Percentiles rank a stretch among this genome's conserved stretches.
Evolutionary conservation across 306 rosid species (phyloP).

Genomic region (Coriaria nepalensis): DNA sequence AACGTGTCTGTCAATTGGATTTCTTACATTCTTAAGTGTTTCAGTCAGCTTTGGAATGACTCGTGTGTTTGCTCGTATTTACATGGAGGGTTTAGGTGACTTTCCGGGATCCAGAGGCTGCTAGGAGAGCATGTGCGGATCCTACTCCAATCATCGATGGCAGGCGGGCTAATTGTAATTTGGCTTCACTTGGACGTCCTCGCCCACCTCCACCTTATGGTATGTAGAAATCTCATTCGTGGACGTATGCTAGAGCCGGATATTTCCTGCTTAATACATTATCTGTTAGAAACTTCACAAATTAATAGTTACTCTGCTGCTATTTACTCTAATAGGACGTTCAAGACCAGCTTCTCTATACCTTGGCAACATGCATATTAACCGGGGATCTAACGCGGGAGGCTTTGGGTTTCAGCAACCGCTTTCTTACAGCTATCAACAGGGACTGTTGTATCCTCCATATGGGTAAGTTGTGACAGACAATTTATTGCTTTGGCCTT

Average conservation of each 20-base stretch:
- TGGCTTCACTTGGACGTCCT: conserved; percentile 90
- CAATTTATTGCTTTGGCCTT: no score
- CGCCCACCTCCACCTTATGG: conserved; percentile 54
- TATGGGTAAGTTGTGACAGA: conserved; percentile 51
- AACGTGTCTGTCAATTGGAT: no score
- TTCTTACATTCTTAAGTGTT: background rate
- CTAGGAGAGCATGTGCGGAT: conserved; percentile 85
- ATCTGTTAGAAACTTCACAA: background rate
- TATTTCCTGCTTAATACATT: background rate
- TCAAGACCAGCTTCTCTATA: conserved; percentile 48
- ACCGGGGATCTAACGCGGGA: conserved; percentile 58
- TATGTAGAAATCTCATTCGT: conserved; percentile 11
- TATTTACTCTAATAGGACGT: conserved; percentile 42
- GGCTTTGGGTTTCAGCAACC: conserved; percentile 79
- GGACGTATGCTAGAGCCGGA: background rate
- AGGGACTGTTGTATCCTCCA: conserved; percentile 71
- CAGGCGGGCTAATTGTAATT: conserved; percentile 85
- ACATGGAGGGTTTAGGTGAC: conserved; percentile 98
- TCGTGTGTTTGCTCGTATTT: conserved; percentile 44
- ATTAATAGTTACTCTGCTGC: background rate
- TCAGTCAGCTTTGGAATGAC: conserved; percentile 33
- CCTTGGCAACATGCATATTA: conserved; percentile 44
- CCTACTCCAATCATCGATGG: conserved; percentile 86
- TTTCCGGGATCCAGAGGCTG: conserved; percentile 91
- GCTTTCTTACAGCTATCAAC: conserved; percentile 62